phyloP scores from a whole-genome alignment of 2,329 filamentous ascomycete genomes.

The Fusarium floridanum region DNA sequence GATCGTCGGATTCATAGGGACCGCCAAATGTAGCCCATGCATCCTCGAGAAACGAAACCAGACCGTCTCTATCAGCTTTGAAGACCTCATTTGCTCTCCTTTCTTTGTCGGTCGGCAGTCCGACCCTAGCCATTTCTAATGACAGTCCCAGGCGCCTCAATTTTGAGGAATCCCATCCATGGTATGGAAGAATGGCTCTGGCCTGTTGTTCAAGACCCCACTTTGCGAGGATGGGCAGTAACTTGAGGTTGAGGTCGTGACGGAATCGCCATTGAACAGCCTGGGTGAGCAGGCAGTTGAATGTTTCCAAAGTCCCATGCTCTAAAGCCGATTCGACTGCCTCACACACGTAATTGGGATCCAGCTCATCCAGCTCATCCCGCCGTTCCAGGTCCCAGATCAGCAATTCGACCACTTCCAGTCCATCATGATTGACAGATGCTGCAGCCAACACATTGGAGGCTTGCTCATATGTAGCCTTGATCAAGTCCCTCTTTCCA shows the following conservation, averaged over 20 bases:
- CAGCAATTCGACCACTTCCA: not conserved
- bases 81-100: not conserved
- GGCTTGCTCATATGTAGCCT: not conserved
- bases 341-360: not conserved
- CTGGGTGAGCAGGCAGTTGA: not conserved
- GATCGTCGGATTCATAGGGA: no score
- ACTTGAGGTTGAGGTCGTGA: not conserved
- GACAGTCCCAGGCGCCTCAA: not conserved
- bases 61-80: not conserved
- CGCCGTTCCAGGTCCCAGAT: not conserved
- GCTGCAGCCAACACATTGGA: not conserved
- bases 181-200: not conserved
- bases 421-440: not conserved
- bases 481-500: not conserved
- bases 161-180: not conserved
- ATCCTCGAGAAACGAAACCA: not conserved
- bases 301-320: not conserved
- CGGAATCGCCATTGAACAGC: not conserved
- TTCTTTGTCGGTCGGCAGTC: not conserved
- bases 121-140: not conserved
- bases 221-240: not conserved
- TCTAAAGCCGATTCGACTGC: not conserved
- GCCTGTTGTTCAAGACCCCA: not conserved
- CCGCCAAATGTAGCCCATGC: no score
- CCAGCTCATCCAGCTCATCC: not conserved